These are phyloP conservation scores for Punctularia strigosozonata DNA, from an alignment of 768 basidiomycete species.

Conservation along the genomic window DNA sequence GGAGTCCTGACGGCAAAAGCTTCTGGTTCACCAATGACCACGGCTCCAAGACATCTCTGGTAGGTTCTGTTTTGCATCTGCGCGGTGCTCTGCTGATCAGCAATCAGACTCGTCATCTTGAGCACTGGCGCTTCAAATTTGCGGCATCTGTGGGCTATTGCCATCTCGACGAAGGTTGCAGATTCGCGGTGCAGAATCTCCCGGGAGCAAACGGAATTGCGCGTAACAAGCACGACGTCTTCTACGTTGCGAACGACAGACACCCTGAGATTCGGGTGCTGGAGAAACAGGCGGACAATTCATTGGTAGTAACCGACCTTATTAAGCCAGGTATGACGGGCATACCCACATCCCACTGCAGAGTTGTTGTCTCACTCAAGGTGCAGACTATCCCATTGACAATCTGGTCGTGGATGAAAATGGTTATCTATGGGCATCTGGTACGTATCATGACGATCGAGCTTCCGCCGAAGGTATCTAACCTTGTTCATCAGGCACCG, in stretches of 20 bases:
- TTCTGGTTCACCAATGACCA: constrained; percentile 68
- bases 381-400: constrained; percentile 39
- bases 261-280: constrained; percentile 37
- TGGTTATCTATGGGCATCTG: constrained; percentile 53
- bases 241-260: constrained; percentile 45
- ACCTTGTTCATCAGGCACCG: not conserved
- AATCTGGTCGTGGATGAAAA: constrained; percentile 49
- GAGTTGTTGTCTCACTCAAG: not conserved
- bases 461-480: not conserved
- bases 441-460: constrained; percentile 19
- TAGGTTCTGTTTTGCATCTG: constrained; percentile 23
- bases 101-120: constrained; percentile 3
- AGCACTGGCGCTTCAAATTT: constrained; percentile 3
- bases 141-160: constrained; percentile 57
- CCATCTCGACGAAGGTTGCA: constrained; percentile 47
- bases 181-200: constrained; percentile 39
- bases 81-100: not conserved
- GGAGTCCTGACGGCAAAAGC: constrained; percentile 46
- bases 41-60: constrained; percentile 38
- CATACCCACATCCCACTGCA: constrained; percentile 3
- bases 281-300: constrained; percentile 47
- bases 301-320: constrained; percentile 39
- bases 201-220: constrained; percentile 52
- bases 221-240: constrained; percentile 36
- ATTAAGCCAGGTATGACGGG: constrained; percentile 39